Evolutionary conservation across 2,329 filamentous ascomycete species (phyloP).

Genomic region (Penicillium psychrosexuale): DNA sequence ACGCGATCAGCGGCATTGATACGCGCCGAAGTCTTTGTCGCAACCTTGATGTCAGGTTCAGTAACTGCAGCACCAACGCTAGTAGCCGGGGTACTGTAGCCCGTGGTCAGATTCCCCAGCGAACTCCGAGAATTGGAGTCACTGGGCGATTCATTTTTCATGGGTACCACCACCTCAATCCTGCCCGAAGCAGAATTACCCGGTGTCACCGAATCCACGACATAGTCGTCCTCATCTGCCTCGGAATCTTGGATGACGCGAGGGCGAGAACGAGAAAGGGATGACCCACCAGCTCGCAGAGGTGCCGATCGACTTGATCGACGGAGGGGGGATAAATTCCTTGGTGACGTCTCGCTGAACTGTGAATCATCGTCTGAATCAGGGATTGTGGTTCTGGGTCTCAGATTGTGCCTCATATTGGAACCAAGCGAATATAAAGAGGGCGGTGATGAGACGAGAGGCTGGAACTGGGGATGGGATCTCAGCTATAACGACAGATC

Average conservation of each 20-base stretch:
- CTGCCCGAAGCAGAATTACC: background rate
- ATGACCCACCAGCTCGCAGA: constrained; percentile 12
- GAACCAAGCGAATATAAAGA: background rate
- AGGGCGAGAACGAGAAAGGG: constrained; percentile 15
- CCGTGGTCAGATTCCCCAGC: constrained; percentile 42
- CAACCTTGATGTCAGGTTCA: constrained; percentile 37
- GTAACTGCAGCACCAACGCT: constrained; percentile 55
- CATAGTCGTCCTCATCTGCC: constrained; percentile 14
- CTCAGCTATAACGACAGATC: background rate
- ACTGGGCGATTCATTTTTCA: constrained; percentile 21
- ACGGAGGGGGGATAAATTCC: constrained; percentile 12
- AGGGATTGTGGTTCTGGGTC: constrained; percentile 13
- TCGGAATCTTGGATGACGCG: constrained; percentile 22
- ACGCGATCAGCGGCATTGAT: constrained; percentile 48
- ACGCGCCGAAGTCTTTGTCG: constrained; percentile 28
- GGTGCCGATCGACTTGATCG: constrained; percentile 8
- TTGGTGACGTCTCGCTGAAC: constrained; percentile 15
- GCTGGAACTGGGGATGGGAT: background rate
- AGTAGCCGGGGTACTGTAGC: constrained; percentile 61
- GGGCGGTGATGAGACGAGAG: too few species aligned
- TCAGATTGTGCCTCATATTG: constrained; percentile 16
- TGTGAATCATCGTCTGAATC: constrained; percentile 22
- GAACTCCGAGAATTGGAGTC: constrained; percentile 42
- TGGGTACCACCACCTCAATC: constrained; percentile 32
- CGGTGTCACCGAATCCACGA: constrained; percentile 1